phyloP scores from a whole-genome alignment of 495 filamentous ascomycete species.

The Aeminium ludgeri region DNA sequence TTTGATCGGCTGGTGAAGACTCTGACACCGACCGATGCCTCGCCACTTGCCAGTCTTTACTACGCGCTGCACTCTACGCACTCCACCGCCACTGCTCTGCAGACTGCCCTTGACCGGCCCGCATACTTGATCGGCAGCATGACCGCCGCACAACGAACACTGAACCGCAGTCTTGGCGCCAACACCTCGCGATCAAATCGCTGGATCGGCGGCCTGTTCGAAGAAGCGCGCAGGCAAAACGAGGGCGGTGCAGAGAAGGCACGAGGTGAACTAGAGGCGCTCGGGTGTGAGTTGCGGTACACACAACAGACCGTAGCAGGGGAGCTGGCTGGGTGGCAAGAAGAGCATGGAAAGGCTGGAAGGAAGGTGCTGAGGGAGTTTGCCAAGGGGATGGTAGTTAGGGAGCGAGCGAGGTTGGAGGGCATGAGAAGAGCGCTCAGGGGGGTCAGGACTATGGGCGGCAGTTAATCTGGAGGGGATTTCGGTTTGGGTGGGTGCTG shows the following conservation, averaged over 20 bases:
- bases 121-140: constrained; percentile 59
- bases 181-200: constrained; percentile 47
- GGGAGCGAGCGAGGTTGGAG: constrained; percentile 63
- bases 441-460: constrained; percentile 18
- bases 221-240: constrained; percentile 69
- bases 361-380: constrained; percentile 55
- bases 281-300: constrained; percentile 68
- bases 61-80: constrained; percentile 56
- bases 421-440: constrained; percentile 62
- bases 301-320: constrained; percentile 84
- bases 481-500: no score
- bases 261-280: constrained; percentile 43
- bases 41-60: constrained; percentile 59
- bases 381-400: constrained; percentile 58
- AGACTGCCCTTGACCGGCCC: constrained; percentile 66
- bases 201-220: constrained; percentile 55
- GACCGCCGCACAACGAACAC: constrained; percentile 38
- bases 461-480: no score
- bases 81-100: constrained; percentile 63
- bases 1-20: constrained; percentile 53
- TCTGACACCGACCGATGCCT: constrained; percentile 50
- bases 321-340: constrained; percentile 87
- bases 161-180: constrained; percentile 58
- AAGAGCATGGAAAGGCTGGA: constrained; percentile 63
- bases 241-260: constrained; percentile 54